phyloP scores from a whole-genome alignment of 2,329 filamentous ascomycete species.

The Hypomyces perniciosus region DNA sequence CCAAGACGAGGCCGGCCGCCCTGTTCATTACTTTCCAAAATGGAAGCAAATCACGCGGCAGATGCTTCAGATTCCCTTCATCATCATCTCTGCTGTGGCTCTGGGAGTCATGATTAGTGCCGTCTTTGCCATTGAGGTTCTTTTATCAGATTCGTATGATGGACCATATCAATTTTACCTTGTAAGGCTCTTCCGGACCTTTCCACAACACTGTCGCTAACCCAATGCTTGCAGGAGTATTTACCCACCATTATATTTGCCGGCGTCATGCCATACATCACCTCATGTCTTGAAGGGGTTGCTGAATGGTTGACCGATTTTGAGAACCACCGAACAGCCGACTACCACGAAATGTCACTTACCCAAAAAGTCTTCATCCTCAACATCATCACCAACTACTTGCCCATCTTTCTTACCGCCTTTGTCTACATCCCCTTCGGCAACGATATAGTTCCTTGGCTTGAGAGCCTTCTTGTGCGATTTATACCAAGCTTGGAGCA shows the following conservation, averaged over 20 bases:
- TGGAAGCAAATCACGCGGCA: slow-evolving; percentile 61
- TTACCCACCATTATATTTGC: slow-evolving; percentile 67
- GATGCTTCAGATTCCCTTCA: slow-evolving; percentile 63
- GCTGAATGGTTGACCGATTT: slow-evolving; percentile 60
- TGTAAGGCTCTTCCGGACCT: slow-evolving; percentile 34
- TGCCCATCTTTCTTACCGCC: slow-evolving; percentile 68
- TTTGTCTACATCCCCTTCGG: slow-evolving; percentile 77
- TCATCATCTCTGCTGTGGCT: slow-evolving; percentile 49
- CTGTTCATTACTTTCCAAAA: slow-evolving; percentile 55
- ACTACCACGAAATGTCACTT: slow-evolving; percentile 61
- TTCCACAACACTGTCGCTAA: neutral
- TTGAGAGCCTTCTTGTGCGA: slow-evolving; percentile 53
- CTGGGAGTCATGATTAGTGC: slow-evolving; percentile 62
- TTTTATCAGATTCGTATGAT: slow-evolving; percentile 68
- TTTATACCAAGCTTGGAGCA: slow-evolving; percentile 38
- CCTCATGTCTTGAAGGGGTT: slow-evolving; percentile 53
- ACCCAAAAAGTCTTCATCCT: slow-evolving; percentile 71
- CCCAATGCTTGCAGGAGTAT: slow-evolving; percentile 48
- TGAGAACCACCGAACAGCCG: slow-evolving; percentile 70
- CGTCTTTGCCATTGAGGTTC: slow-evolving; percentile 68
- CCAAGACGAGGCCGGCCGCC: slow-evolving; percentile 59
- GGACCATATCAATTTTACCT: slow-evolving; percentile 62
- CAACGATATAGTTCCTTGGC: slow-evolving; percentile 57
- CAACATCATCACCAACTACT: slow-evolving; percentile 75
- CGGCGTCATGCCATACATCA: slow-evolving; percentile 59